phyloP scores from a whole-genome alignment of 2,329 filamentous ascomycete genomes.

The Pseudopithomyces maydicus region DNA sequence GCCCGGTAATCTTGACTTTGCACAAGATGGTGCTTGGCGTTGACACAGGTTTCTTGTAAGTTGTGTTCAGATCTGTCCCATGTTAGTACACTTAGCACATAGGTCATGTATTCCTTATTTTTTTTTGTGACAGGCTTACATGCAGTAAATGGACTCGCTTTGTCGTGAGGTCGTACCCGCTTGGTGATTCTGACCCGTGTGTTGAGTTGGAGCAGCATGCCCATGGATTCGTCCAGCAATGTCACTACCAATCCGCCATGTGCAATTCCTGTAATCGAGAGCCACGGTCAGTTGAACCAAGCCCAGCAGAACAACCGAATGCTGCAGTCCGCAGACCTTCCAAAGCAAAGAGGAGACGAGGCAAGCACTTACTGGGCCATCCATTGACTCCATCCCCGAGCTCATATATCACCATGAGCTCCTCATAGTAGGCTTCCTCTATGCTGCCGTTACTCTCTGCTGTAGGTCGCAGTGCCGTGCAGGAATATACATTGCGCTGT shows the following conservation, averaged over 20 bases:
- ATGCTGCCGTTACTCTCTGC: constrained; percentile 18
- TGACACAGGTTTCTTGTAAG: constrained; percentile 58
- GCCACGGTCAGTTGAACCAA: neutral
- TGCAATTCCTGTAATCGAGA: constrained; percentile 39
- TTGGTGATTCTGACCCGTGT: constrained; percentile 25
- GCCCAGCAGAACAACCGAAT: neutral
- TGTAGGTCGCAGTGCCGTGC: constrained; percentile 27
- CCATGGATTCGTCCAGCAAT: constrained; percentile 64
- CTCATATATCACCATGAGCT: constrained; percentile 48
- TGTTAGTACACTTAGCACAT: constrained; percentile 14
- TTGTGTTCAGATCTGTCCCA: constrained; percentile 57
- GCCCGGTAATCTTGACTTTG: constrained; percentile 50
- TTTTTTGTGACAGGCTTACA: constrained; percentile 26
- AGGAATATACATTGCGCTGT: constrained; percentile 52
- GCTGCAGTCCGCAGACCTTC: neutral
- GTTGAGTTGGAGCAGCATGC: constrained; percentile 56
- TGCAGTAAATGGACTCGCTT: constrained; percentile 36
- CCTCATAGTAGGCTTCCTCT: constrained; percentile 29
- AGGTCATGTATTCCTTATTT: neutral
- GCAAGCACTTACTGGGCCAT: constrained; percentile 40
- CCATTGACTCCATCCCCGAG: constrained; percentile 61
- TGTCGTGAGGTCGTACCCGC: constrained; percentile 3
- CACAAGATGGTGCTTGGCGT: constrained; percentile 58
- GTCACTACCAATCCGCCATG: constrained; percentile 65
- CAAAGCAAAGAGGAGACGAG: neutral